Evolutionary conservation across 2,329 filamentous ascomycete species (phyloP), one percentile per base, ranked within the genome.

Genomic region (Diaporthe vaccinii): DNA sequence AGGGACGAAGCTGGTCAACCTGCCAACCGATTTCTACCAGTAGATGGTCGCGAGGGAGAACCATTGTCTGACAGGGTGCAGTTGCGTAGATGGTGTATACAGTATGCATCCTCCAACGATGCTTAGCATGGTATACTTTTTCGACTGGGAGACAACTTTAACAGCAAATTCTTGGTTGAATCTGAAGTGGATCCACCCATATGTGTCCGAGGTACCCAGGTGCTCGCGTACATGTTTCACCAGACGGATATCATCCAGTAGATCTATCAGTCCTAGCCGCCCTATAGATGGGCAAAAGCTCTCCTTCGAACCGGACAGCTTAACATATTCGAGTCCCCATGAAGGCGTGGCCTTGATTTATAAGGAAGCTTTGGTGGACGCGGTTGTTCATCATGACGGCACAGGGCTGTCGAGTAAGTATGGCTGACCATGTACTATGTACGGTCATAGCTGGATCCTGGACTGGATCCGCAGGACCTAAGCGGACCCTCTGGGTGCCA

Each of bases 331-430:
- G 34, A 39, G 22, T 39, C 14, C 4, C 28, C 8, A 4, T 41
- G 4, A 36, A 41, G n/a, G 34, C n/a, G 15, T 49, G 25, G 28
- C n/a, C 34, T 28, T 2, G n/a, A 25, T 5, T 65, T 41, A 22
- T 44, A 36, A 28, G 41, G 3, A 44, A 57, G 34, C 51, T 15
- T 34, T 31, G 31, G 65, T 55, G 49, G 65, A 31, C n/a, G 71
- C 51, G 20, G 22, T 62, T 17, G 15, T 39, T 73, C 49, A 73
- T 28, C 71, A 65, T 73, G 49, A 65, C 58, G 58, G 71, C 51
- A 46, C 53, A 49, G 68, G 8, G 44, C 28, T 22, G 36, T 59
- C 39, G 7, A 14, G 12, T 6, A 4, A 12, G 14, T 20, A 65
- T 4, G 46, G 49, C n/a, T 34, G 36, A 22, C 65, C 9, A 8